These are phyloP conservation scores for Cercospora citrullina DNA, from an alignment of 2,329 filamentous ascomycete species.

Conservation along the genomic window DNA sequence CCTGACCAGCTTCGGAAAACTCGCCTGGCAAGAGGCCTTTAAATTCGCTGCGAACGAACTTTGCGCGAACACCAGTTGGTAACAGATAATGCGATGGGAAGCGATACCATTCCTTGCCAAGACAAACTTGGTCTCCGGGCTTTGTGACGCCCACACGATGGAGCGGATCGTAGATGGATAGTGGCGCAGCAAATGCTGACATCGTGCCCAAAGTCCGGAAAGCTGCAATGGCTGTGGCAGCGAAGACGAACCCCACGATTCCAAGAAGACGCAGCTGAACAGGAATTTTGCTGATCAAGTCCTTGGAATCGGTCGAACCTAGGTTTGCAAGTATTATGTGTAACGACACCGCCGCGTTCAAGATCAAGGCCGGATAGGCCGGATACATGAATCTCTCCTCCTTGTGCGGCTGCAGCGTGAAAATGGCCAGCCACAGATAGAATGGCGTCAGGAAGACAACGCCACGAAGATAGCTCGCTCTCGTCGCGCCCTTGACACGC, in stretches of 20 bases:
- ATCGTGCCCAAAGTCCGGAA: constrained; percentile 75
- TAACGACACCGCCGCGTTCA: constrained; percentile 82
- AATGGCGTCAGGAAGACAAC: constrained; percentile 80
- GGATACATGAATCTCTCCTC: constrained; percentile 99
- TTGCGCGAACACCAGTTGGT: constrained; percentile 77
- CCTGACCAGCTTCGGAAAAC: constrained; percentile 68
- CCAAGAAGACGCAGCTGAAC: constrained; percentile 68
- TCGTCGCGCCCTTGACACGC: constrained; percentile 60
- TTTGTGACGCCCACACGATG: constrained; percentile 56
- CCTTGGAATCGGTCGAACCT: constrained; percentile 66
- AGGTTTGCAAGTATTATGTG: constrained; percentile 77
- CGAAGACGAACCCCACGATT: constrained; percentile 57
- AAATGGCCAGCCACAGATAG: constrained; percentile 91
- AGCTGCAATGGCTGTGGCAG: constrained; percentile 59
- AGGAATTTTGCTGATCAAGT: constrained; percentile 69
- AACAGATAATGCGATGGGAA: constrained; percentile 93
- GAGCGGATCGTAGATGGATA: constrained; percentile 69
- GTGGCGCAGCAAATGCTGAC: constrained; percentile 78
- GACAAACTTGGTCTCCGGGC: constrained; percentile 72
- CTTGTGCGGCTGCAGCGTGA: constrained; percentile 91
- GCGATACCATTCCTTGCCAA: constrained; percentile 97
- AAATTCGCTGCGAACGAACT: constrained; percentile 91
- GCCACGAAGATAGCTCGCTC: constrained; percentile 71
- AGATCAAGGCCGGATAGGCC: constrained; percentile 81
- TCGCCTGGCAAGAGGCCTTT: constrained; percentile 84